Conservation (phyloP, 2,329 filamentous ascomycete genomes). For the Talaromyces funiculosus region DNA sequence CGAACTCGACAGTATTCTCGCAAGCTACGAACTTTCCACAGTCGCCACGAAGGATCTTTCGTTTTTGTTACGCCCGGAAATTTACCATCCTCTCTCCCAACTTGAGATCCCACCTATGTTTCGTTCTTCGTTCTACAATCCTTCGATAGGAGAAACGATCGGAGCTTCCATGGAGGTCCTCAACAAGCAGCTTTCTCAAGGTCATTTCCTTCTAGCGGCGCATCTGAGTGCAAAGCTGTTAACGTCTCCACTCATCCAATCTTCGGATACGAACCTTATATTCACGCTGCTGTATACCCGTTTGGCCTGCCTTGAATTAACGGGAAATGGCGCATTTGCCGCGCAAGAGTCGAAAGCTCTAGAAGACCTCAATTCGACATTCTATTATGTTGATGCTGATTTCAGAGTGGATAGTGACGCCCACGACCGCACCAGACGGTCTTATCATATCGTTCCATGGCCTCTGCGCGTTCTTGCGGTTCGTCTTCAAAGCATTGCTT, state of each 20-base stretch:
- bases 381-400: constrained; percentile 39
- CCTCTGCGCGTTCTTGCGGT: constrained; percentile 75
- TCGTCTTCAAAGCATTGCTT: constrained; percentile 77
- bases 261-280: constrained; percentile 57
- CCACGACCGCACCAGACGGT: constrained; percentile 57
- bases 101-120: constrained; percentile 60
- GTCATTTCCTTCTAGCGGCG: constrained; percentile 77
- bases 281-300: constrained; percentile 76
- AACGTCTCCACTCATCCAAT: constrained; percentile 36
- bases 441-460: constrained; percentile 77
- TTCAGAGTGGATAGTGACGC: constrained; percentile 42
- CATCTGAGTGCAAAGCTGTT: constrained; percentile 39
- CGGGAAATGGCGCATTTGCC: constrained; percentile 65
- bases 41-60: constrained; percentile 67
- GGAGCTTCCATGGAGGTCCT: constrained; percentile 42
- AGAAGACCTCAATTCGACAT: constrained; percentile 57
- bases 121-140: constrained; percentile 60
- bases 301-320: constrained; percentile 73
- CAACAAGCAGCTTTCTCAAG: constrained; percentile 59
- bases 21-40: constrained; percentile 29
- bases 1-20: constrained; percentile 20
- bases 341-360: constrained; percentile 59
- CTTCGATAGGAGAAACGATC: constrained; percentile 54
- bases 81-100: constrained; percentile 74
- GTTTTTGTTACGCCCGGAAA: constrained; percentile 70